Conservation (phyloP, 345 rosid species). For the Theobroma cacao region DNA sequence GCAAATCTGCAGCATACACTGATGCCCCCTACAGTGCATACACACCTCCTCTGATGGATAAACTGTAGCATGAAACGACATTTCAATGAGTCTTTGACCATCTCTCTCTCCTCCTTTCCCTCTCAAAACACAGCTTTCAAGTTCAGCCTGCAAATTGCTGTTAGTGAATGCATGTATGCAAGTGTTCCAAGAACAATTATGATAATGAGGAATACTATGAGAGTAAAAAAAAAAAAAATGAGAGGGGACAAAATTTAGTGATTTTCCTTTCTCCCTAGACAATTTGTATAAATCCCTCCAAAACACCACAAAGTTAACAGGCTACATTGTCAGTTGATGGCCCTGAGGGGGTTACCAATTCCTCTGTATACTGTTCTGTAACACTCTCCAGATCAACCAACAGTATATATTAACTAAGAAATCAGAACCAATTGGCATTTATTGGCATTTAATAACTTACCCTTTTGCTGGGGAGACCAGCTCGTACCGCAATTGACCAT, state of each 20-base stretch:
- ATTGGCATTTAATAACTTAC: slow-evolving; percentile 25
- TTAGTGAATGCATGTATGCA: slow-evolving; percentile 1
- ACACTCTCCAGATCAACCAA: slow-evolving; percentile 5
- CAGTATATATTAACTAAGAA: neutral
- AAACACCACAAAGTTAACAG: neutral
- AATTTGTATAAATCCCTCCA: neutral
- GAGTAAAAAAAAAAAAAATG: neutral
- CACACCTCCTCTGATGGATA: slow-evolving; percentile 29
- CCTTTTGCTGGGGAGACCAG: slow-evolving; percentile 22
- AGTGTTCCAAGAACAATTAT: slow-evolving; percentile 12
- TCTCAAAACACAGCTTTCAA: slow-evolving; percentile 5
- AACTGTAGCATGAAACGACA: slow-evolving; percentile 59
- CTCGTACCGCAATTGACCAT: slow-evolving; percentile 11
- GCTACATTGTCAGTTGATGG: slow-evolving; percentile 17
- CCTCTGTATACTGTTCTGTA: neutral
- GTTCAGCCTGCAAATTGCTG: slow-evolving; percentile 15
- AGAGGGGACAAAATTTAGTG: slow-evolving; percentile 5
- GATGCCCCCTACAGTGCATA: slow-evolving; percentile 31
- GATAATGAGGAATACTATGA: slow-evolving; percentile 2
- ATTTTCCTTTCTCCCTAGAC: neutral
- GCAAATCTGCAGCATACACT: slow-evolving; percentile 34
- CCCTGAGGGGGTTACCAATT: slow-evolving; percentile 12
- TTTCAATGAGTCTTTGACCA: slow-evolving; percentile 47
- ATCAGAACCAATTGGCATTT: slow-evolving; percentile 24
- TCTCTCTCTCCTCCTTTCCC: slow-evolving; percentile 15